Evolutionary conservation across 768 basidiomycete genomes (phyloP).

Genomic region (Gloeostereum incarnatum): DNA sequence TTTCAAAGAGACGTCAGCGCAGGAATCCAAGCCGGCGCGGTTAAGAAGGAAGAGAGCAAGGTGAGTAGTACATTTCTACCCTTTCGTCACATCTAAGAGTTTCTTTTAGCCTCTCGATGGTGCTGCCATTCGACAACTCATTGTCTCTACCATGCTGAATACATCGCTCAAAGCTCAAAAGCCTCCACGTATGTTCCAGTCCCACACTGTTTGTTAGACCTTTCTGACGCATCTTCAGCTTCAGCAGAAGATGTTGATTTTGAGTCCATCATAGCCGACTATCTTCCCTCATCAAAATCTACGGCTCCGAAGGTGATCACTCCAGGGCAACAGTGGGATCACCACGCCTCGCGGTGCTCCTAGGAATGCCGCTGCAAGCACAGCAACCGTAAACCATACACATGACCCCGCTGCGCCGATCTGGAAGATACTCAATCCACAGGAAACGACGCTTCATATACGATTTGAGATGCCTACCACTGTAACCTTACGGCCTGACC

Average conservation of each 20-base stretch:
- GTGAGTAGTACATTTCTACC: constrained; percentile 16
- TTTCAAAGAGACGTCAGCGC: constrained; percentile 39
- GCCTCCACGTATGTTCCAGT: constrained; percentile 28
- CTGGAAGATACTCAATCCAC: constrained; percentile 74
- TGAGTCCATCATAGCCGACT: constrained; percentile 69
- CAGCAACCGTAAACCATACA: too few species aligned
- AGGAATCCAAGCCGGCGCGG: constrained; percentile 11
- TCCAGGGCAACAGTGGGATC: too few species aligned
- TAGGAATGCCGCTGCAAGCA: too few species aligned
- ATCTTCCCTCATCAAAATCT: constrained; percentile 32
- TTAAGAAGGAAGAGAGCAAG: constrained; percentile 28
- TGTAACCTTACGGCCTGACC: constrained; percentile 50
- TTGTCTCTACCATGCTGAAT: constrained; percentile 52
- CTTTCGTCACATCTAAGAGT: constrained; percentile 5
- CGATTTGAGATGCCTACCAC: constrained; percentile 76
- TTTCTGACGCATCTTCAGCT: constrained; percentile 26
- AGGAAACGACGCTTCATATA: constrained; percentile 59
- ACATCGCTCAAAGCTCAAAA: constrained; percentile 41
- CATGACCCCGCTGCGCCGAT: constrained; percentile 52
- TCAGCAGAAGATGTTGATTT: constrained; percentile 37
- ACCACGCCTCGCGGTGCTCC: too few species aligned
- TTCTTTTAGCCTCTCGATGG: constrained; percentile 47
- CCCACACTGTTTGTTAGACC: constrained; percentile 6
- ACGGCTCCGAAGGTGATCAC: constrained; percentile 6
- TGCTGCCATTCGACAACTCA: constrained; percentile 51